Evolutionary conservation across 1,139 yeast species (phyloP).

Genomic region (Blastobotrys indianensis): DNA sequence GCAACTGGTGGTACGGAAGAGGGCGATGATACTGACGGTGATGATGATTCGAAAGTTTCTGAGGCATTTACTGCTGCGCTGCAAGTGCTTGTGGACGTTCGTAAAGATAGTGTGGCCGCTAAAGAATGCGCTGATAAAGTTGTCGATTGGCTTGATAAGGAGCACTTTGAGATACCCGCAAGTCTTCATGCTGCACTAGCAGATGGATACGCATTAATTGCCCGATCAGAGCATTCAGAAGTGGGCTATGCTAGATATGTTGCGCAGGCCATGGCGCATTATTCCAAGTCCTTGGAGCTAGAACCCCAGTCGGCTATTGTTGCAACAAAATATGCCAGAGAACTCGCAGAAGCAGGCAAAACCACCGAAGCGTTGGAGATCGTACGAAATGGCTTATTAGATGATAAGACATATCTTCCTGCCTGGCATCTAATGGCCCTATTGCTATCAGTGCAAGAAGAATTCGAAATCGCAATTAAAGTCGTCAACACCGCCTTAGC

Average conservation of each 20-base stretch:
- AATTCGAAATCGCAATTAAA: constrained; percentile 41
- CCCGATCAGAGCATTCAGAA: constrained; percentile 19
- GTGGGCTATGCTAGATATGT: constrained; percentile 19
- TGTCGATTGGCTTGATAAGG: constrained; percentile 17
- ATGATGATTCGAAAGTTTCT: constrained; percentile 28
- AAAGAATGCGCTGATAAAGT: constrained; percentile 25
- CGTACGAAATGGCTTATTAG: constrained; percentile 34
- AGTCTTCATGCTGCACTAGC: constrained; percentile 12
- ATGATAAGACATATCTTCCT: constrained; percentile 39
- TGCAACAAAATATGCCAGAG: constrained; percentile 28
- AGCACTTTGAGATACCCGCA: constrained; percentile 10
- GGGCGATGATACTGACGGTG: constrained; percentile 24
- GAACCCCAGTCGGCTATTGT: constrained; percentile 19
- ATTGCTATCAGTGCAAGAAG: constrained; percentile 48
- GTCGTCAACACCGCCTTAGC: constrained; percentile 40
- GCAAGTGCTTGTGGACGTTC: constrained; percentile 19
- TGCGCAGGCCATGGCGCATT: constrained; percentile 23
- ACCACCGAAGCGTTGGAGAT: constrained; percentile 30
- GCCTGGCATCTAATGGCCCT: constrained; percentile 50
- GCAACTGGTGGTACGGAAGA: constrained; percentile 14
- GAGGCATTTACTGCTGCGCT: constrained; percentile 24
- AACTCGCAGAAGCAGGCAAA: constrained; percentile 26
- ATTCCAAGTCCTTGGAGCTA: constrained; percentile 21
- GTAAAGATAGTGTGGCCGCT: constrained; percentile 20
- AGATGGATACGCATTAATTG: constrained; percentile 12